phyloP scores from a whole-genome alignment of 352 stramenopile species.

The Phytopythium vexans region DNA sequence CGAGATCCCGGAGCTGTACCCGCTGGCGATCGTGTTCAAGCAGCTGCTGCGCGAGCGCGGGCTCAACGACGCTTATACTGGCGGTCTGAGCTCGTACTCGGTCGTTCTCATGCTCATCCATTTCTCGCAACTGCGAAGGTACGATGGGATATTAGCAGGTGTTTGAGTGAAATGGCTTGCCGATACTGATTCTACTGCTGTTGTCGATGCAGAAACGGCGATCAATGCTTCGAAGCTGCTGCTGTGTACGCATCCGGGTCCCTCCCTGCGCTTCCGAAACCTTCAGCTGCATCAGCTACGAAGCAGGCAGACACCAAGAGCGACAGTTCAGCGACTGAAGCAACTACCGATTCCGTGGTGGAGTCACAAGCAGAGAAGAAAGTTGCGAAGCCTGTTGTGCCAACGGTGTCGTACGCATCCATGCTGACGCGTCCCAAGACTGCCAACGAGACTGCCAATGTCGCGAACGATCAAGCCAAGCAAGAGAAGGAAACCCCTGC shows the following conservation, averaged over 20 bases:
- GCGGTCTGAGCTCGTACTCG: constrained; percentile 89
- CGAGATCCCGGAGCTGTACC: constrained; percentile 85
- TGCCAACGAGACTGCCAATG: constrained; percentile 25
- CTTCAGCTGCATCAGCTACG: not conserved
- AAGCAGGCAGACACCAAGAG: constrained; percentile 3
- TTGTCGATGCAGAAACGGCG: constrained; percentile 21
- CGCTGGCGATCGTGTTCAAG: constrained; percentile 89
- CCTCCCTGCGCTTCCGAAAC: constrained; percentile 25
- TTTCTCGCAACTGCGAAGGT: constrained; percentile 74
- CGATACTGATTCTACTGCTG: not conserved
- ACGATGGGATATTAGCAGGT: constrained; percentile 1
- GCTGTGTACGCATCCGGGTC: constrained; percentile 67
- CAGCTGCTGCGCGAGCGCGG: constrained; percentile 85
- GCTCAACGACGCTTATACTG: constrained; percentile 91
- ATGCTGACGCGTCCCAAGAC: constrained; percentile 35
- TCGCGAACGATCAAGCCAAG: constrained; percentile 1
- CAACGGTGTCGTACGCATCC: constrained; percentile 60
- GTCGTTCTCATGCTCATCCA: constrained; percentile 92
- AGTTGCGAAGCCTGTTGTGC: not conserved
- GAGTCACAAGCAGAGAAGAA: constrained; percentile 3
- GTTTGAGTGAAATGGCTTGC: not conserved
- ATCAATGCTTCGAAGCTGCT: constrained; percentile 46
- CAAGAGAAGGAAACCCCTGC: constrained; percentile 1
- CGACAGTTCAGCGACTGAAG: not conserved
- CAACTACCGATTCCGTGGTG: not conserved